phyloP scores from a whole-genome alignment of 805 yeast species.

The Saccharomycopsis olivae region DNA sequence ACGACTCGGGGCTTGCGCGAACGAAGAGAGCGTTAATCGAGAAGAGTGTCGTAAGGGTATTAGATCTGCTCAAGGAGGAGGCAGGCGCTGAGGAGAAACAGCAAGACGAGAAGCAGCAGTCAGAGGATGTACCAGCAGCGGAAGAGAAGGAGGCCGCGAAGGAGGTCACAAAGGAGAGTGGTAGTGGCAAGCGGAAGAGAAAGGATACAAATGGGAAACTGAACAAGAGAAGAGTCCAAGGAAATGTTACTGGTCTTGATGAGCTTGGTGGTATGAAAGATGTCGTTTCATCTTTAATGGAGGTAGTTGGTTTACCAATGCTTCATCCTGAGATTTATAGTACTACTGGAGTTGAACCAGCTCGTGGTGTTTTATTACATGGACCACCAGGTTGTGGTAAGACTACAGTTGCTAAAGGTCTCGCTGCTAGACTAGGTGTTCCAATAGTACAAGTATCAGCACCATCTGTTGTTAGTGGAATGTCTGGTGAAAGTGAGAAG shows the following conservation, averaged over 20 bases:
- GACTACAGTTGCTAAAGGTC: constrained; percentile 89
- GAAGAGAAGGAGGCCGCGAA: neutral
- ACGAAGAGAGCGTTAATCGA: constrained; percentile 14
- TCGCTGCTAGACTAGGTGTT: constrained; percentile 90
- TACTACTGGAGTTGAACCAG: constrained; percentile 89
- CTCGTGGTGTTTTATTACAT: constrained; percentile 85
- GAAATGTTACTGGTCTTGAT: constrained; percentile 42
- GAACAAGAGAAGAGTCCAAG: neutral
- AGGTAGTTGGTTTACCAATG: constrained; percentile 83
- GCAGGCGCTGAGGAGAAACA: neutral
- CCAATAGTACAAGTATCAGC: constrained; percentile 90
- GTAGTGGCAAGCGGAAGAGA: neutral
- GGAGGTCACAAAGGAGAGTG: too few species aligned
- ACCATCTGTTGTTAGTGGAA: constrained; percentile 93
- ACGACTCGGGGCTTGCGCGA: constrained; percentile 11
- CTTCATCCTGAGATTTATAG: constrained; percentile 85
- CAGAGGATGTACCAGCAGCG: neutral
- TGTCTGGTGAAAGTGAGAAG: constrained; percentile 98
- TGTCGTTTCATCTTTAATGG: constrained; percentile 79
- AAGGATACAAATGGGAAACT: constrained; percentile 2
- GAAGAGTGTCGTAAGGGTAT: constrained; percentile 12
- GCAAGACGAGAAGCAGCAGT: neutral
- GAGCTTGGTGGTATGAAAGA: constrained; percentile 84
- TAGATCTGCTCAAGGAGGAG: neutral
- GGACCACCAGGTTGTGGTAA: constrained; percentile 99